Base-by-base conservation (phyloP, 768 basidiomycete species). In the Lactarius tabidus region DNA sequence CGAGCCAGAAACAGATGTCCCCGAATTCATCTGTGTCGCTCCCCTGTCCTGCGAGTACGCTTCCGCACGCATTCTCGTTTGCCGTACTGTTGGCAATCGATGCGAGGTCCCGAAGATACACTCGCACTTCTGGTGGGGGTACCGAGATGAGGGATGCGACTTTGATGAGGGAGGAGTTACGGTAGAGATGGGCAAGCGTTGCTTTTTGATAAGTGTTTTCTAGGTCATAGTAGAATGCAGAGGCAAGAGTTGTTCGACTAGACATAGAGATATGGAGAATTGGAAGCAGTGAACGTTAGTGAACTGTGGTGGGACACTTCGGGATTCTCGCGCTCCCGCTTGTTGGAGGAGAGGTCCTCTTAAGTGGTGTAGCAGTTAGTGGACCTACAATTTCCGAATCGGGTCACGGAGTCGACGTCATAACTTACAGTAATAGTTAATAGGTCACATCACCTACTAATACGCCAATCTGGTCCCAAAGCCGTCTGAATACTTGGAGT, bases 21-120 rank as follows among this genome's bases (percentile, higher is more conserved):
- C 80, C 80, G 48, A 76, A 82, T 55, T 87, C 84, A 65, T 85
- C 85, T 68, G 79, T 80, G 68, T 88, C 85, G 67, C 79, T 84
- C n/a, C 76, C 72, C 36, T 77, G 77, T 2, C 85, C 85, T 0
- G 80, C 81, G 15, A 86, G 77, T 53, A 86, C 74, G 69, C 83
- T 85, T n/a, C 82, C 80, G 70, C 78, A 81, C 14, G 76, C 72
- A 12, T 77, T 74, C 3, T 77, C 73, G 31, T 70, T 72, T 3
- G 85, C 82, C 1, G 79, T 74, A 1, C 67, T 69, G 57, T 79
- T 75, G 14, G 81, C 81, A 41, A 73, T 70, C 17, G 71, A 65
- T 5, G 78, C 79, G 57, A 86, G 76, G 48, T 64, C 63, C 20
- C 60, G 36, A 38, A 70, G 57, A n/a, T 53, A 70, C 5, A 61